Evolutionary conservation across 1,284 basidiomycete genomes (phyloP).

Genomic region (Puccinia novopanici): DNA sequence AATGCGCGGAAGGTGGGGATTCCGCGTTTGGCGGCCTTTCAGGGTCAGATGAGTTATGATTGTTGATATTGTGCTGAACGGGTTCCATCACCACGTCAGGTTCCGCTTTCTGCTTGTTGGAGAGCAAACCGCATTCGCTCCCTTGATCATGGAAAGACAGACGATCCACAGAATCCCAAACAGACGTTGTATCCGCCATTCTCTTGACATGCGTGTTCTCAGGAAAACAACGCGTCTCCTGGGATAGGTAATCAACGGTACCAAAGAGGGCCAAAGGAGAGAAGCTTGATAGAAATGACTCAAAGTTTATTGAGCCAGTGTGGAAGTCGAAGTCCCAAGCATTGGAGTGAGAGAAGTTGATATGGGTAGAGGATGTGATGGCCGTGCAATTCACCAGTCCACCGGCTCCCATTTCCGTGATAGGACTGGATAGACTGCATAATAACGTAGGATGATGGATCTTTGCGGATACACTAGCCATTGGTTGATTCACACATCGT

Average conservation of each 20-base stretch:
- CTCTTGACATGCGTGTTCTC: slow-evolving; percentile 3
- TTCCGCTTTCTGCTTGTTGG: neutral
- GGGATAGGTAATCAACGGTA: slow-evolving; percentile 33
- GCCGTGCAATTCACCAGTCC: slow-evolving; percentile 39
- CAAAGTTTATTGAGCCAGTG: slow-evolving; percentile 32
- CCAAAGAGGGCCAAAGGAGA: slow-evolving; percentile 30
- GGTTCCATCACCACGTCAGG: neutral
- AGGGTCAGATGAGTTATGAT: neutral
- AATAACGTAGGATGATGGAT: slow-evolving; percentile 40
- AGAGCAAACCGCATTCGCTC: neutral
- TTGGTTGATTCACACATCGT: slow-evolving; percentile 9
- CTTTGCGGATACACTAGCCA: slow-evolving; percentile 34
- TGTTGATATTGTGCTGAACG: neutral
- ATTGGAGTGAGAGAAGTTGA: slow-evolving; percentile 18
- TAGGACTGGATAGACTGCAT: slow-evolving; percentile 38
- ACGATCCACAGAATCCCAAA: slow-evolving; percentile 19
- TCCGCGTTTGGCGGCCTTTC: slow-evolving; percentile 9
- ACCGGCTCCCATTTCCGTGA: slow-evolving; percentile 13
- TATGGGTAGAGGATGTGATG: slow-evolving; percentile 40
- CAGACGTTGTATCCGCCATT: neutral
- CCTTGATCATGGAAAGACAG: neutral
- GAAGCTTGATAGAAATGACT: slow-evolving; percentile 42
- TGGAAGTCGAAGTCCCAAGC: slow-evolving; percentile 43
- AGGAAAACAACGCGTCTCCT: slow-evolving; percentile 10
- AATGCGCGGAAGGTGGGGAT: neutral